Evolutionary conservation across 768 basidiomycete genomes (phyloP).

Genomic region (Royoungia palumana): DNA sequence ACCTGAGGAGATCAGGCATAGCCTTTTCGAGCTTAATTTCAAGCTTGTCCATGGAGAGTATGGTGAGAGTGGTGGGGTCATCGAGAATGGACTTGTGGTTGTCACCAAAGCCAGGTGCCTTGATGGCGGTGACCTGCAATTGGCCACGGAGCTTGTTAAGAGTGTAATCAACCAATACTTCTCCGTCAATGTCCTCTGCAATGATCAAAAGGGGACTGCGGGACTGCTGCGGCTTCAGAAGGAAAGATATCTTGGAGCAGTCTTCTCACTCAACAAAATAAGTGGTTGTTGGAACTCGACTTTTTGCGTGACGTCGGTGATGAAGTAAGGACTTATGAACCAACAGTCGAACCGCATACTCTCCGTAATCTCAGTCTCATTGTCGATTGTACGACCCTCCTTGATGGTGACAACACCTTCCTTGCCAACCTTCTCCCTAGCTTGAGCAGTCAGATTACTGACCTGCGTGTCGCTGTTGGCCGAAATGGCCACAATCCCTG

Average conservation of each 20-base stretch:
- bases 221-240: conserved; percentile 73
- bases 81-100: conserved; percentile 99
- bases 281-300: conserved; percentile 96
- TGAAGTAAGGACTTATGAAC: conserved; percentile 96
- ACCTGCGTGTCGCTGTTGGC: conserved; percentile 82
- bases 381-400: conserved; percentile 96
- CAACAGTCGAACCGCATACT: conserved; percentile 99
- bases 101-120: conserved; percentile 98
- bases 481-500: conserved; percentile 97
- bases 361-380: conserved; percentile 99
- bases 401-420: conserved; percentile 99
- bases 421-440: conserved; percentile 99
- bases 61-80: conserved; percentile 94
- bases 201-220: conserved; percentile 94
- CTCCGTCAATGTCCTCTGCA: conserved; percentile 97
- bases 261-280: conserved; percentile 95
- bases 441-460: conserved; percentile 92
- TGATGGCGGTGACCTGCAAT: conserved; percentile 89
- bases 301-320: conserved; percentile 96
- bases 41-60: conserved; percentile 94
- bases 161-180: conserved; percentile 96
- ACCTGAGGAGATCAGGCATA: conserved; percentile 84
- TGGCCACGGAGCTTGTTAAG: conserved; percentile 99
- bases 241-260: conserved; percentile 93
- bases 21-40: conserved; percentile 96